phyloP scores from a whole-genome alignment of 768 basidiomycete genomes.

The Lactarius sanguifluus region DNA sequence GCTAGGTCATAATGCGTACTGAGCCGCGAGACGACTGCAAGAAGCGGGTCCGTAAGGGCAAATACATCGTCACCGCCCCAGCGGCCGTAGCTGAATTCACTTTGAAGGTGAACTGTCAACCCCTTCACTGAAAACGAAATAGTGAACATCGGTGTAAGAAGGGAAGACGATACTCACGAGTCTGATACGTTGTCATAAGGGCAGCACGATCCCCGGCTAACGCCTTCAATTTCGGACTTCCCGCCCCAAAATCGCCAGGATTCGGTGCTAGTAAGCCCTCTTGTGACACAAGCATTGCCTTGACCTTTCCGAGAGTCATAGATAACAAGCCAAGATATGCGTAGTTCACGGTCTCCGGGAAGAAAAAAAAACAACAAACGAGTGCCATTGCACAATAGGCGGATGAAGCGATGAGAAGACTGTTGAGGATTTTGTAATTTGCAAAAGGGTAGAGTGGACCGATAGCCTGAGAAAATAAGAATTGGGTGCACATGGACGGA shows the following conservation, averaged over 20 bases:
- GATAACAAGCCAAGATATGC: constrained; percentile 37
- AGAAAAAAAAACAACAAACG: constrained; percentile 46
- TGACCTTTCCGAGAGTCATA: constrained; percentile 35
- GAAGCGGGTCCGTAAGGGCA: constrained; percentile 38
- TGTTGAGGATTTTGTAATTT: constrained; percentile 46
- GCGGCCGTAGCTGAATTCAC: constrained; percentile 46
- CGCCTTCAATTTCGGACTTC: constrained; percentile 31
- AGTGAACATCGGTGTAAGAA: not conserved
- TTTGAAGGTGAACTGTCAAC: constrained; percentile 39
- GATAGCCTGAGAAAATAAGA: constrained; percentile 37
- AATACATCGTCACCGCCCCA: constrained; percentile 47
- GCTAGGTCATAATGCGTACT: constrained; percentile 33
- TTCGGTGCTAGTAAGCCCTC: constrained; percentile 34
- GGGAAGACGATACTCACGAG: constrained; percentile 30
- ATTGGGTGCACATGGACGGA: not conserved
- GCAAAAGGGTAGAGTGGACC: constrained; percentile 51
- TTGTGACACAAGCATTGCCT: constrained; percentile 37
- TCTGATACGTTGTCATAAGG: constrained; percentile 33
- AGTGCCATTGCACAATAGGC: constrained; percentile 51
- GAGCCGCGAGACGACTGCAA: constrained; percentile 38
- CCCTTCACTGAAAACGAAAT: constrained; percentile 35
- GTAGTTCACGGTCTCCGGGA: constrained; percentile 54
- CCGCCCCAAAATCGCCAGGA: constrained; percentile 31
- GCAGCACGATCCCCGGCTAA: constrained; percentile 30
- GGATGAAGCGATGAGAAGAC: constrained; percentile 44